These are phyloP conservation scores for Blastobotrys indianensis DNA, from an alignment of 1,139 yeast genomes.

Conservation along the genomic window DNA sequence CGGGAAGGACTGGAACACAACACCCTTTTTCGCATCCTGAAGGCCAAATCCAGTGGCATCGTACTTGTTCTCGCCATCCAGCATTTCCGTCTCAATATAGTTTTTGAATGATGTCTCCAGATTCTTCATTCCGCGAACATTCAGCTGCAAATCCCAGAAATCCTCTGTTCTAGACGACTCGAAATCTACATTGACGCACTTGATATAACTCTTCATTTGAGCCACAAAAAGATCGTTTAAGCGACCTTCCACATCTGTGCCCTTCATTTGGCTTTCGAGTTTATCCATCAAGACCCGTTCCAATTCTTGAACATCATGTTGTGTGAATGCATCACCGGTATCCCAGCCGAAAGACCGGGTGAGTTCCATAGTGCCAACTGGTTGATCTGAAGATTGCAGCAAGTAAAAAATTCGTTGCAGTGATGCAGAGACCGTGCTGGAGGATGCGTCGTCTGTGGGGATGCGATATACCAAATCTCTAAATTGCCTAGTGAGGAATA, in stretches of 20 bases:
- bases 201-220: slow-evolving; percentile 90
- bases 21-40: slow-evolving; percentile 97
- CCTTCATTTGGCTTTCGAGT: slow-evolving; percentile 87
- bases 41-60: slow-evolving; percentile 89
- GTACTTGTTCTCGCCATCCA: slow-evolving; percentile 93
- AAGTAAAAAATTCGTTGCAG: slow-evolving; percentile 82
- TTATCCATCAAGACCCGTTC: slow-evolving; percentile 94
- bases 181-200: slow-evolving; percentile 90
- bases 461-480: slow-evolving; percentile 83
- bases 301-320: slow-evolving; percentile 95
- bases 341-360: slow-evolving; percentile 98
- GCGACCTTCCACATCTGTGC: slow-evolving; percentile 73
- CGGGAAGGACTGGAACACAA: slow-evolving; percentile 83
- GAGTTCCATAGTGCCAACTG: slow-evolving; percentile 79
- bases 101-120: slow-evolving; percentile 73
- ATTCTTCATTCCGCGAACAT: slow-evolving; percentile 76
- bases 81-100: slow-evolving; percentile 80
- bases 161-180: slow-evolving; percentile 92
- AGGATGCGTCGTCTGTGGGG: slow-evolving; percentile 48
- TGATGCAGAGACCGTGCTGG: slow-evolving; percentile 61
- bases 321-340: slow-evolving; percentile 89
- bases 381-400: slow-evolving; percentile 62
- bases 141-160: slow-evolving; percentile 95
- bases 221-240: slow-evolving; percentile 87
- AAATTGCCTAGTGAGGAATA: slow-evolving; percentile 77